phyloP scores from a whole-genome alignment of 805 yeast genomes.

The Candida golubevii region DNA sequence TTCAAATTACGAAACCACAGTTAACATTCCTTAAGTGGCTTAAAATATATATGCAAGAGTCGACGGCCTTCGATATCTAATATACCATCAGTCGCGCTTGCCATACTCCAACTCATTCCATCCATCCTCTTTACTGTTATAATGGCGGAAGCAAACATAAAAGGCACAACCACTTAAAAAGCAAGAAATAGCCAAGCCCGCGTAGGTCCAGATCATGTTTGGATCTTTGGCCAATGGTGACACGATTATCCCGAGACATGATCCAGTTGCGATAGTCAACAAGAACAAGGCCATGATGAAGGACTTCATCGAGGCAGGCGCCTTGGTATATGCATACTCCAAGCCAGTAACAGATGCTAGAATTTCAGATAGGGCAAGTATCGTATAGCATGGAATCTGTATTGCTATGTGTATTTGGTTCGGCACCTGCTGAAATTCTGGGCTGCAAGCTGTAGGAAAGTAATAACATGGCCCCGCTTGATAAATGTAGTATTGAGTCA shows the following conservation, averaged over 20 bases:
- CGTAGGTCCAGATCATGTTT: conserved; percentile 63
- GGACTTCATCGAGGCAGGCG: conserved; percentile 16
- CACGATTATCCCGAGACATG: conserved; percentile 69
- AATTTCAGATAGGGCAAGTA: conserved; percentile 12
- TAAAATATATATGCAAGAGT: background rate
- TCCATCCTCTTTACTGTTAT: conserved; percentile 53
- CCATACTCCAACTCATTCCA: conserved; percentile 47
- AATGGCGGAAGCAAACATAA: conserved; percentile 54
- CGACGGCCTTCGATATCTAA: background rate
- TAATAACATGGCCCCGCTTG: conserved; percentile 13
- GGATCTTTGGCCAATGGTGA: conserved; percentile 55
- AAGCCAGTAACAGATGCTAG: conserved; percentile 15
- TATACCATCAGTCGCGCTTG: conserved; percentile 2
- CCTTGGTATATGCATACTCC: conserved; percentile 17
- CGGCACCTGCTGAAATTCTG: conserved; percentile 8
- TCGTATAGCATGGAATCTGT: conserved; percentile 12
- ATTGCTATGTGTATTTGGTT: conserved; percentile 9
- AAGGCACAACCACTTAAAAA: conserved; percentile 55
- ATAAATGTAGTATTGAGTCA: conserved; percentile 13
- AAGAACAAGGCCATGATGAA: conserved; percentile 43
- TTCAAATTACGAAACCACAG: background rate
- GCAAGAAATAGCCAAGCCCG: conserved; percentile 57
- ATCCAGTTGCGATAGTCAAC: conserved; percentile 67
- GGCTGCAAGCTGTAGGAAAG: conserved; percentile 9
- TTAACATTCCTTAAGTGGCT: background rate